Evolutionary conservation across 2,329 filamentous ascomycete genomes (phyloP), one percentile per base, ranked within the genome.

Genomic region (Penicillium sp.): DNA sequence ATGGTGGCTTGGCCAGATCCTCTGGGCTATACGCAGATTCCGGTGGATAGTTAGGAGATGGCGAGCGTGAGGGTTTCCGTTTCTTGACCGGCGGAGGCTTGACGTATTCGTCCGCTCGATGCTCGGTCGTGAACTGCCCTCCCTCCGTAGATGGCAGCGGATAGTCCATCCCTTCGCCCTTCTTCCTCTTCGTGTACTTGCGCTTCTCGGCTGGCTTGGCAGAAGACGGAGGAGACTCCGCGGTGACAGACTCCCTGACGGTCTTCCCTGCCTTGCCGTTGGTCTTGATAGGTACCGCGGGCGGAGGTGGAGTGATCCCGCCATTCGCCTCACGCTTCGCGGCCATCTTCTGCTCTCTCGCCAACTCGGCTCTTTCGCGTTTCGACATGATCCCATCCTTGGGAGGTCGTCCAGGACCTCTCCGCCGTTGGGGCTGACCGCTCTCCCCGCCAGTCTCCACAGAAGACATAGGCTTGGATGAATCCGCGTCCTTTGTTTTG

Each of bases 341-440:
- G 37, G 71, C 72, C 51, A 77, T 65, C 56, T 79, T 80, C 48
- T 73, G 72, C 48, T 78, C 74, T 52, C 75, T 75, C 47, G 76
- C 73, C 56, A 79, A 67, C 53, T 77, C 73, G 25, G 76, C 75
- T 50, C 76, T 70, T 61, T 84, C 81, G 42, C 82, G 76, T 59
- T 83, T 84, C 4, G 81, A 84, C 74, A 84, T 81, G 59, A 84
- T 76, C 18, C 82, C 82, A 59, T 84, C 81, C 67, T 84, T 84
- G 8, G 82, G 82, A 38, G 82, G 82, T 43, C 82, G 73, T 45
- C 82, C 82, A 45, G 82, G 82, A 39, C 82, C 82, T 40, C 73
- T 66, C 40, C 69, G 69, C 40, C 67, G 65, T 4, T 58, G 56
- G 8, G 74, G 71, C 45, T 69, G 69, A 27, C 68, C 65, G 38